Percentiles rank a stretch among this genome's conserved stretches.
Evolutionary conservation across 1,139 yeast species (phyloP).

Genomic region (Ashbya aceris): DNA sequence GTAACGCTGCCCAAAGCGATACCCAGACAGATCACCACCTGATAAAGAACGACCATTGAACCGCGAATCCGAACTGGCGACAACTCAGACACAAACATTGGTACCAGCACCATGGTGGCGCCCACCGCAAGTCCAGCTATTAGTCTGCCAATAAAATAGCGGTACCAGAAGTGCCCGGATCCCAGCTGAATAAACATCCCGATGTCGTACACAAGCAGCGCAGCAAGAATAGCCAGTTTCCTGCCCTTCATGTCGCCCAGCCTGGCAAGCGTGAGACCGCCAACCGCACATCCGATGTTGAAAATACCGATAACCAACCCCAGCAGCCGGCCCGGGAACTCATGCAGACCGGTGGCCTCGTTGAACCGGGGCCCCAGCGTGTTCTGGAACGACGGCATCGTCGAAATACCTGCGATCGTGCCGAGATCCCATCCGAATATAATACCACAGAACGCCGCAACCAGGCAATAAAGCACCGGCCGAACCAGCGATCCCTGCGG

Average conservation of each 20-base stretch:
- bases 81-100: constrained; percentile 47
- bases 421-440: constrained; percentile 73
- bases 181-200: constrained; percentile 43
- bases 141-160: constrained; percentile 44
- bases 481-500: constrained; percentile 2
- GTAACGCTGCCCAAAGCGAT: constrained; percentile 47
- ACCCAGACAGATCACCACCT: constrained; percentile 47
- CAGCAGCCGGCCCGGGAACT: constrained; percentile 38
- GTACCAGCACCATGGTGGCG: constrained; percentile 42
- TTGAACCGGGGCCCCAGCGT: constrained; percentile 39
- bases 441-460: constrained; percentile 52
- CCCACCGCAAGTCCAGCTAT: constrained; percentile 50
- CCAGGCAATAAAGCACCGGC: constrained; percentile 31
- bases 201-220: constrained; percentile 39
- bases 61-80: constrained; percentile 49
- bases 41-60: constrained; percentile 47
- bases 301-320: constrained; percentile 57
- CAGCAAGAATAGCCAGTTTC: constrained; percentile 38
- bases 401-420: constrained; percentile 59
- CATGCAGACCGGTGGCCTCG: constrained; percentile 26
- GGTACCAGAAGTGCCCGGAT: constrained; percentile 38
- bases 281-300: constrained; percentile 64
- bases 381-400: constrained; percentile 42
- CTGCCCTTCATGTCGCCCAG: constrained; percentile 47
- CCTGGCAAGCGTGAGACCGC: constrained; percentile 54